Evolutionary conservation across 257 asterid species (phyloP), one percentile per base, ranked within the genome.

Genomic region (Pogostemon cablin): DNA sequence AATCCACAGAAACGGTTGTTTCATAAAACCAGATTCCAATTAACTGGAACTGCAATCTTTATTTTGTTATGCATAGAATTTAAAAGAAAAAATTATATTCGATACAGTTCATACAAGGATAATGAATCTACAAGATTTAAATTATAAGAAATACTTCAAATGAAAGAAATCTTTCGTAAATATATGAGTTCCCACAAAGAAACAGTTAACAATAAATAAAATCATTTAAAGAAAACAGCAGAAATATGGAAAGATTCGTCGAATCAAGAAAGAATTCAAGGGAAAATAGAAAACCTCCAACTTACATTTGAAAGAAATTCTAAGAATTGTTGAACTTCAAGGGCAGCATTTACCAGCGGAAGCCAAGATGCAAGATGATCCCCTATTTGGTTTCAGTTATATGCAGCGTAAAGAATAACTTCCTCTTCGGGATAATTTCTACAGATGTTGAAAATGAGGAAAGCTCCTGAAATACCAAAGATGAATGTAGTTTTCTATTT

Each of bases 231-330:
- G 1, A 41, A 39, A 53, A 35, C 9, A 60, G 32, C 71, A 69
- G 63, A 72, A 67, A 55, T 32, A 8, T 10, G 32, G n/a, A 43
- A 68, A 38, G 53, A 17, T 17, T 32, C 47, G 52, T 40, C 49
- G 57, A 71, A 40, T 37, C 38, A 12, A 38, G 8, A 55, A 5
- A 10, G 46, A 47, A 17, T 12, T 15, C 49, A 7, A 57, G 34
- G 68, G 55, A 55, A 64, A 7, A 57, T 32, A 72, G 56, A 55
- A 64, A 6, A 43, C 32, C 59, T 53, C 32, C 32, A 25, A 49
- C 81, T 75, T 54, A 78, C 86, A 73, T 48, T 35, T 11, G 72
- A 60, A 43, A 68, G 6, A 48, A 64, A 61, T 42, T 67, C 71
- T 34, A 76, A 58, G 59, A 49, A 60, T 54, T 81, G 65, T 55